Base-by-base conservation (phyloP, 805 yeast species). In the Vanderwaltozyma yarrowii region DNA sequence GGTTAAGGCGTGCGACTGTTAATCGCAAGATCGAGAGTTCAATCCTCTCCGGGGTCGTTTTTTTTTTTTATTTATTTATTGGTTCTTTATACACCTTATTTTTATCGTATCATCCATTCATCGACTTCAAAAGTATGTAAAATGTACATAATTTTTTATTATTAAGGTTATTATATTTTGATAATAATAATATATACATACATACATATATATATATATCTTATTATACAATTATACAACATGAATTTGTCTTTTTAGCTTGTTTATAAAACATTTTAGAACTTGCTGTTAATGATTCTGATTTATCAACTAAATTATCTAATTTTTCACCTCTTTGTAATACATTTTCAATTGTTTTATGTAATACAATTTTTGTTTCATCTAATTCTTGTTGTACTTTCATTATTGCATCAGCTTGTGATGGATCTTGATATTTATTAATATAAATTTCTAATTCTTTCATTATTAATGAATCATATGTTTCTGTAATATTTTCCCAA, bases 331-430 rank as follows among this genome's bases (percentile, higher is more conserved):
- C 98, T 61, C 99, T 77, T 62, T 86, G 94, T 58, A 92, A 71
- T 8, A 92, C 96, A 44, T 81, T 73, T 63, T 92, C 96, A 49
- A 92, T 89, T 33, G 96, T 87, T 66, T 89, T 88, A 65, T 92
- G 97, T 54, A 92, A 70, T 30, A 88, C 95, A 51, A 89, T 85
- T 69, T 92, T 92, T 27, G 98, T 92, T 58, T 92, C 98, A 62
- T 92, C 98, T 52, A 92, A 74, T 63, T 92, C 98, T 58, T 87
- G 94, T 67, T 92, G 98, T 17, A 92, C 98, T 61, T 81, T 83
- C 94, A 92, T 80, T 45, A 92, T 78, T 10, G 96, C 81, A 60
- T 92, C 99, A 0, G 97, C 97, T 67, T 92, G 95, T 30, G 81
- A 72, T 23, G 99, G 99, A 60, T 92, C 95, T 66, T 92, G 98